Base-by-base conservation (phyloP, 192 early-diverging fungal species). In the Coemansia nantahalensis region DNA sequence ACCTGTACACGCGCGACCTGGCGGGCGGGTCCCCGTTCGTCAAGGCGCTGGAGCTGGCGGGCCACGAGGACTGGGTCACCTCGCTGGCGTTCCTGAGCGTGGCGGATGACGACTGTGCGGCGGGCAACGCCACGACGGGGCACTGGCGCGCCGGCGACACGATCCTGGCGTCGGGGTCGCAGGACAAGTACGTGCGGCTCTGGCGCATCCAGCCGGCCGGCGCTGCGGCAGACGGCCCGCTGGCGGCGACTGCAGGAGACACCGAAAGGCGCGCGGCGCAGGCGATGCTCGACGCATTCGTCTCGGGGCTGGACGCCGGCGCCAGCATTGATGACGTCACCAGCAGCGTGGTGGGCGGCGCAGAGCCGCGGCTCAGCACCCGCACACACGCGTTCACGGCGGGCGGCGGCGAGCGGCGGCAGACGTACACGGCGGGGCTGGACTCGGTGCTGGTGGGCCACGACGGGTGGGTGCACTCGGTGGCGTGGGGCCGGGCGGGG, bases 41-140 rank as follows among this genome's bases (percentile, higher is more conserved):
- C 11, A 76, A 81, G 41, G 61, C 72, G 5, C 63, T 90, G 37
- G 57, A 80, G 9, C 69, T 98, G 17, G 79, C 84, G 31, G 96
- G 96, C 4, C 96, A 98, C 67, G 88, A 90, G 13, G 91, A 93
- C 55, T 98, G 96, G 96, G 82, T 96, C 18, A 83, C 91, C 11
- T 82, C 85, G 9, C 46, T 97, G 44, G 79, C 88, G 11, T 88
- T 92, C 39, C 77, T 82, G 4, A 81, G 77, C 21, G 86, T 84
- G 62, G 81, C 80, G 2, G 60, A 64, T 9, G 49, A 36, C 34
- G 42, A 53, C 30, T 2, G 17, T 18, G 15, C 23, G 2, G 37
- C 46, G 11, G 49, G 45, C 10, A 35, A 75, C 30, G 21, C 43
- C 3, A 45, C 45, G 22, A 65, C 50, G 14, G 42, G 51, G 26